Evolutionary conservation across 2,329 filamentous ascomycete genomes (phyloP).

Genomic region (Aspergillus sp.): DNA sequence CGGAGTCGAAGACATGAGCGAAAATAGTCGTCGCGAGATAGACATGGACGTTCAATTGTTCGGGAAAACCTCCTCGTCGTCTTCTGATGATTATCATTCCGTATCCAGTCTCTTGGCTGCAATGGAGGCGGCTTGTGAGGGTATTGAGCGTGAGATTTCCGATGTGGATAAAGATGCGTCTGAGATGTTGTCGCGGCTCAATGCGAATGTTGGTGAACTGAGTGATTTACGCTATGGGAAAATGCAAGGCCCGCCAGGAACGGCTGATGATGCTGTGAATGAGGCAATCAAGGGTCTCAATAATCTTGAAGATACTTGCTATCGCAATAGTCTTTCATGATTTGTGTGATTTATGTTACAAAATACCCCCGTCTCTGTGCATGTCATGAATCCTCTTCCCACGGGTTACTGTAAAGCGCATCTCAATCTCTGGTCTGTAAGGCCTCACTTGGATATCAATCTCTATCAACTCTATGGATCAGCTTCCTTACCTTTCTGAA

Average conservation of each 20-base stretch:
- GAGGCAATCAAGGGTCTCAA: slow-evolving; percentile 65
- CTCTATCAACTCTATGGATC: too few species aligned
- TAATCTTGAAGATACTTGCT: slow-evolving; percentile 61
- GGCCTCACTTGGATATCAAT: too few species aligned
- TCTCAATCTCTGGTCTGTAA: too few species aligned
- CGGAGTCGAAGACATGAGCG: slow-evolving; percentile 28
- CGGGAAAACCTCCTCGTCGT: slow-evolving; percentile 38
- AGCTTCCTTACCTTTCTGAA: too few species aligned
- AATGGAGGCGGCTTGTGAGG: slow-evolving; percentile 61
- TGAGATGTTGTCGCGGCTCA: slow-evolving; percentile 56
- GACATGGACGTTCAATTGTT: slow-evolving; percentile 56
- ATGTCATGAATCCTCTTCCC: neutral
- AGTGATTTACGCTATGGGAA: slow-evolving; percentile 81
- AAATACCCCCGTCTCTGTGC: neutral
- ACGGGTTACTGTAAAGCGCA: too few species aligned
- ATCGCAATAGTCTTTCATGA: slow-evolving; percentile 22
- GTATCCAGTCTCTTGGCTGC: slow-evolving; percentile 62
- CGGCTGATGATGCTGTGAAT: slow-evolving; percentile 57
- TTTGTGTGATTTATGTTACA: neutral
- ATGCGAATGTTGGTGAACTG: slow-evolving; percentile 63
- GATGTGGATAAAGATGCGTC: slow-evolving; percentile 62
- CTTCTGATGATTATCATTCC: slow-evolving; percentile 51
- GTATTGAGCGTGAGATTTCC: slow-evolving; percentile 64
- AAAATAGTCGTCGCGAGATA: slow-evolving; percentile 33
- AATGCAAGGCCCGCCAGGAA: slow-evolving; percentile 47